Evolutionary conservation across 2,329 filamentous ascomycete species (phyloP).

Genomic region (Drechmeria coniospora): DNA sequence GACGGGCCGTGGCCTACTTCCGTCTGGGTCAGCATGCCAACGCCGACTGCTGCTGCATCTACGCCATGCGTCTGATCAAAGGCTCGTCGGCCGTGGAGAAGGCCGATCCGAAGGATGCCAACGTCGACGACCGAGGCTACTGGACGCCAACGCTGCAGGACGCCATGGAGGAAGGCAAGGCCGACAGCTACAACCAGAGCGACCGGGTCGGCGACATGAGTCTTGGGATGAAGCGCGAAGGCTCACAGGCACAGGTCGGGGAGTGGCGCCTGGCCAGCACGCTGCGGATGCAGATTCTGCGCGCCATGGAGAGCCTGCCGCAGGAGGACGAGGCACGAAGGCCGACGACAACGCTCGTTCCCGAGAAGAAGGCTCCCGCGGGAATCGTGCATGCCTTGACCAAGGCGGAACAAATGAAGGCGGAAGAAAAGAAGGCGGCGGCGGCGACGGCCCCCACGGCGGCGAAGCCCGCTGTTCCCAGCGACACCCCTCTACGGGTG

Average conservation of each 20-base stretch:
- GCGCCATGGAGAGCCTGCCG: slow-evolving; percentile 26
- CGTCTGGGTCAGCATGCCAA: slow-evolving; percentile 58
- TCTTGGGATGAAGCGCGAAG: not conserved
- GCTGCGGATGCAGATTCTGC: slow-evolving; percentile 32
- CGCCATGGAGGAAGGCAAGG: slow-evolving; percentile 12
- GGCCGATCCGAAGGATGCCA: slow-evolving; percentile 13
- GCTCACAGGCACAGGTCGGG: slow-evolving; percentile 4
- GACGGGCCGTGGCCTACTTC: slow-evolving; percentile 60
- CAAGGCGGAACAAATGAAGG: not conserved
- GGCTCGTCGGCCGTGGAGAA: slow-evolving; percentile 15
- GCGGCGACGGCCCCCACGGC: slow-evolving; percentile 2
- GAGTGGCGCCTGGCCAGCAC: slow-evolving; percentile 26
- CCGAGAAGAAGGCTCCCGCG: slow-evolving; percentile 14
- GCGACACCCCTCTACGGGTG: slow-evolving; percentile 11
- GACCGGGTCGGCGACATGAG: slow-evolving; percentile 1
- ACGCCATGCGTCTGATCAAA: slow-evolving; percentile 28
- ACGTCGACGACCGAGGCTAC: slow-evolving; percentile 28
- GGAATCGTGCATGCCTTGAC: not conserved
- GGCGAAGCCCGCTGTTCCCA: slow-evolving; percentile 8
- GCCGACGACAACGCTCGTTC: slow-evolving; percentile 20
- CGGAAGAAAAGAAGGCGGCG: not conserved
- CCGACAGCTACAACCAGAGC: slow-evolving; percentile 15
- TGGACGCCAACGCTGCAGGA: slow-evolving; percentile 25
- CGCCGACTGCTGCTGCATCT: slow-evolving; percentile 53
- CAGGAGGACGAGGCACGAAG: slow-evolving; percentile 29